Base-by-base conservation (phyloP, 371 early-diverging fungal species). In the Conidiobolus coronatus region DNA sequence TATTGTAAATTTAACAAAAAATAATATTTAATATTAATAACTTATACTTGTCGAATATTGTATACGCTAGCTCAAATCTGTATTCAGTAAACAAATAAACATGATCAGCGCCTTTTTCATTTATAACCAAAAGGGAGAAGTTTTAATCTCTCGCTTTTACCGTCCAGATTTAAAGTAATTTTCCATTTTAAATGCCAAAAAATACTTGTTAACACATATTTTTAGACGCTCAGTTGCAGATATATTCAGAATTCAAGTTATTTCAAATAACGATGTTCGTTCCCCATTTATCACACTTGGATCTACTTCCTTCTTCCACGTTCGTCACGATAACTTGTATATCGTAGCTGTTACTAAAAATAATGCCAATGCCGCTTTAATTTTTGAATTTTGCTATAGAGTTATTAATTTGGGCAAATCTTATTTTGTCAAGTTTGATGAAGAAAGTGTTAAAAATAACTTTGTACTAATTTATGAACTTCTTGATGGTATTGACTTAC, bases 81-180 rank as follows among this genome's bases (percentile, higher is more conserved):
- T 39, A 19, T 39, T 19, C 15, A 17, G 15, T 42, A 7, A 18
- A 29, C 5, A 3, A 18, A 38, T 46, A 37, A 50, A n/a, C 19
- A 85, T 86, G 86, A 75, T 86, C 50, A 79, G 80, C 58, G 86
- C 82, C 7, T 71, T 94, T 45, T 92, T 93, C 67, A 84, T 88
- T 50, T 88, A 84, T 55, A 92, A 86, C 64, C 84, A 82, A 52
- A 93, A 93, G 58, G 95, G 96, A 33, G 95, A 95, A 58, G 89
- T 93, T n/a, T 84, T 95, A 46, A 91, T 95, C 52, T 89, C 91
- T 19, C 72, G 95, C 50, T 64, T 88, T 19, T 94, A 90, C 59
- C 74, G 94, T 34, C 81, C 83, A 51, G 96, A 95, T 59, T 69
- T 88, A 39, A 88, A 85, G 92, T 89, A 71, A 59, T 61, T 50